phyloP scores from a whole-genome alignment of 176 grass and related monocot species.

The Lolium multiflorum region DNA sequence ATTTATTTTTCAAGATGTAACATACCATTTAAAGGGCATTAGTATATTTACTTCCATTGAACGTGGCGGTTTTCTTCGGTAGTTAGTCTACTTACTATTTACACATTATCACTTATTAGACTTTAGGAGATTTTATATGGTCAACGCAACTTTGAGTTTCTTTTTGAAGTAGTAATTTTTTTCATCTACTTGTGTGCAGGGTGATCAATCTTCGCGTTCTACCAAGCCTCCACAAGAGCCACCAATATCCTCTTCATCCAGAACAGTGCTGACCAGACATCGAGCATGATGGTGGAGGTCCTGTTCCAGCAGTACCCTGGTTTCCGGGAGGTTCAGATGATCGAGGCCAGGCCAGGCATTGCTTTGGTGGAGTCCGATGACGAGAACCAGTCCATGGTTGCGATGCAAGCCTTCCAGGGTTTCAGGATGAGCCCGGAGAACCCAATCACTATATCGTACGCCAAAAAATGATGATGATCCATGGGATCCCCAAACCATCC shows the following conservation, averaged over 20 bases:
- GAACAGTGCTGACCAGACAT: conserved; percentile 87
- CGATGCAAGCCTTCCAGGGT: conserved; percentile 91
- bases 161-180: conserved; percentile 35
- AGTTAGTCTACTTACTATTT: conserved; percentile 21
- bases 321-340: conserved; percentile 91
- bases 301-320: conserved; percentile 98
- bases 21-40: background rate
- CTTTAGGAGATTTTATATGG: background rate
- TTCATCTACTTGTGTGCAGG: conserved; percentile 40
- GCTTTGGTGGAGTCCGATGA: conserved; percentile 93
- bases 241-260: conserved; percentile 91
- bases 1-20: background rate
- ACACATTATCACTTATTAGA: background rate
- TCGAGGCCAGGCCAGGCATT: conserved; percentile 88
- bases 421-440: conserved; percentile 96
- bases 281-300: conserved; percentile 90
- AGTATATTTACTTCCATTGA: background rate
- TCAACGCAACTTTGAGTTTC: conserved; percentile 23
- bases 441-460: conserved; percentile 81
- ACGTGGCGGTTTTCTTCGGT: too few relatives aligned
- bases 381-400: conserved; percentile 73
- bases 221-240: conserved; percentile 59
- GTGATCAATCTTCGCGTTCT: conserved; percentile 59
- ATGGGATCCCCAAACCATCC: background rate
- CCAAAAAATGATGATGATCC: conserved; percentile 84